Evolutionary conservation across 768 basidiomycete genomes (phyloP), one percentile per base, ranked within the genome.

Genomic region (Trametes cingulata): DNA sequence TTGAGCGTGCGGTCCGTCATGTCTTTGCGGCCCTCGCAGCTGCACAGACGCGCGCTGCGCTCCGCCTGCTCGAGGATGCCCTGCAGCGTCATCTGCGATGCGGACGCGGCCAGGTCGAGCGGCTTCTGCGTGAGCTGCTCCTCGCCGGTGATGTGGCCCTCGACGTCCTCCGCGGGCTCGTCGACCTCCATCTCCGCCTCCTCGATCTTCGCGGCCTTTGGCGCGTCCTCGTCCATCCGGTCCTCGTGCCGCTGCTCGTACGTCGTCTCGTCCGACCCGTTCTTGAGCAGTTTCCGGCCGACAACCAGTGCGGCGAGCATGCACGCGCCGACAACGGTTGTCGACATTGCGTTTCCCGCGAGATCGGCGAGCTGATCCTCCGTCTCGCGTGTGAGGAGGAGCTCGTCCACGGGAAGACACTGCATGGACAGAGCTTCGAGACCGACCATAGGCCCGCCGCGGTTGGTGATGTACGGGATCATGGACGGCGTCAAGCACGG

Each of bases 271-370:
- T 91, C 88, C 37, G 84, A 73, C 5, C 91, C 90, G 1, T 75
- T 74, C 62, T 86, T 87, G 33, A 97, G 77, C 35, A 92, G 78
- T 48, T 83, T 81, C 70, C 79, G 80, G 6, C 85, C 85, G 1
- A 87, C 74, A 10, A 90, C 82, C 45, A 98, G 77, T 0, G 93
- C 93, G 17, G 90, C 87, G 56, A 96, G 76, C 63, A 97, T 91
- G 63, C 92, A 88, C 3, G 92, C 83, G 1, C 95, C 95, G 29
- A 98, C 95, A 24, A 97, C 95, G 0, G 95, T 97, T 5, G 95
- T 93, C 1, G 94, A 95, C 95, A 98, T 98, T 60, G 95, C 95
- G 69, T 98, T 98, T 2, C 95, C 95, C 19, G 95, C 95, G 15
- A 98, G 80, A 73, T 97, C 94, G 3, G 94, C 93, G 7, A 98